Percentiles rank a stretch among this genome's conserved stretches.
Conservation (phyloP, 2,329 filamentous ascomycete genomes). For the Clarireedia monteithiana region DNA sequence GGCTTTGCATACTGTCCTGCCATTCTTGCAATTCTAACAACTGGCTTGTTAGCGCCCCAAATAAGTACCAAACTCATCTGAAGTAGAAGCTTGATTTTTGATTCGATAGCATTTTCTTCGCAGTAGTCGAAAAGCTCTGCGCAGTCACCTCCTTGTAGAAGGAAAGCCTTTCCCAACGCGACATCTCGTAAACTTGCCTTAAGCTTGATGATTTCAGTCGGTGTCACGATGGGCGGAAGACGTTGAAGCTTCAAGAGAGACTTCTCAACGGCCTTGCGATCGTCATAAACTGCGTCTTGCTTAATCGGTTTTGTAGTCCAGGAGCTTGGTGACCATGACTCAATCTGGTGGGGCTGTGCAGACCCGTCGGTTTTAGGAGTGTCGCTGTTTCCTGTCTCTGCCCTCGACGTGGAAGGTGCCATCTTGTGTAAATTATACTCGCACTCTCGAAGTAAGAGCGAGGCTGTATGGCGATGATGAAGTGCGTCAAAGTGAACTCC, state of each 20-base stretch:
- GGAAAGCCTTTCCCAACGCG: conserved; percentile 81
- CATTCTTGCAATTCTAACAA: conserved; percentile 92
- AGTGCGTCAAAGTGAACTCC: neutral
- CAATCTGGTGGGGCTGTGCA: neutral
- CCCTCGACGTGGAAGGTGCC: neutral
- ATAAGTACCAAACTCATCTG: conserved; percentile 97
- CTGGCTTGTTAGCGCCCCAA: conserved; percentile 73
- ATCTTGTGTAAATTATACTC: neutral
- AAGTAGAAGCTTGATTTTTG: conserved; percentile 91
- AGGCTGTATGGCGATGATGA: neutral
- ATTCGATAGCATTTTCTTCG: conserved; percentile 78
- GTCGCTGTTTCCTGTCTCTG: neutral
- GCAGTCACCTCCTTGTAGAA: conserved; percentile 94
- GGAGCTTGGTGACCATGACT: conserved; percentile 51
- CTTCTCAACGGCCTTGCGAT: conserved; percentile 49
- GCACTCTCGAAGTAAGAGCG: neutral
- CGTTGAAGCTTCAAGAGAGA: conserved; percentile 57
- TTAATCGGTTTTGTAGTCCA: conserved; percentile 76
- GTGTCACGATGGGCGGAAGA: conserved; percentile 72
- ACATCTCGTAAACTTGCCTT: conserved; percentile 76
- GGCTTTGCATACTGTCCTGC: conserved; percentile 98
- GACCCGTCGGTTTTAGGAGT: neutral
- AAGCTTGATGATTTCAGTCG: conserved; percentile 71
- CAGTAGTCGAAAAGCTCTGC: conserved; percentile 98
- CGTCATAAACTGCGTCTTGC: conserved; percentile 64